phyloP scores from a whole-genome alignment of 2,329 filamentous ascomycete genomes.

The Onygenales sp. region DNA sequence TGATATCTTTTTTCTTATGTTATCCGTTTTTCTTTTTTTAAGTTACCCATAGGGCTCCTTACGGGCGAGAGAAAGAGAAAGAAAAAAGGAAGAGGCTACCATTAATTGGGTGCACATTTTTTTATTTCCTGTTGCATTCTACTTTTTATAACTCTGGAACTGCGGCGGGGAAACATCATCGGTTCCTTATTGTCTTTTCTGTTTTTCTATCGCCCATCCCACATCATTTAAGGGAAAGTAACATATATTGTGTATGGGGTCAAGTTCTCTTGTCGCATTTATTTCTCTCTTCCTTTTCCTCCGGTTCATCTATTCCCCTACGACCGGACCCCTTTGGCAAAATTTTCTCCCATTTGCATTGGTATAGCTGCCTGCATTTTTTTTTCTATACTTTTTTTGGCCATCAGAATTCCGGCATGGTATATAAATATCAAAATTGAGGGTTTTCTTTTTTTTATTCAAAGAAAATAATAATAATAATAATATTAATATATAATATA shows the following conservation, averaged over 20 bases:
- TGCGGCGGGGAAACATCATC: neutral
- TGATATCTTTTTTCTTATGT: neutral
- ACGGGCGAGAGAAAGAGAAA: neutral
- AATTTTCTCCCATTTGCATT: no score
- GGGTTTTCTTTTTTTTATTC: neutral
- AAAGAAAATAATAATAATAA: neutral
- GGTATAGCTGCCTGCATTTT: no score
- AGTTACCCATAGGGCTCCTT: neutral
- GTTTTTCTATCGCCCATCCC: no score
- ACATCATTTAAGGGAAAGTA: no score
- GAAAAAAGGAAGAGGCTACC: neutral
- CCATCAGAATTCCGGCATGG: neutral
- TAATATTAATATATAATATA: no score
- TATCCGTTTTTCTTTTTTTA: neutral
- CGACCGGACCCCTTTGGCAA: no score
- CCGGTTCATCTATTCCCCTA: no score
- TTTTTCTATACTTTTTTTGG: no score
- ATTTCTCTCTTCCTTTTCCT: no score
- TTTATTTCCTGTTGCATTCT: constrained; percentile 1
- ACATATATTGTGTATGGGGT: no score
- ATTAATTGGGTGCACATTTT: neutral
- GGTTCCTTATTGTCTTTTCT: no score
- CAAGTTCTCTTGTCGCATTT: no score
- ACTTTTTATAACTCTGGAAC: neutral
- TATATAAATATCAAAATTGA: neutral